A percentile compares a stretch with the other conserved stretches of the same genome.
Evolutionary conservation across 208 protist species (phyloP).

Genomic region (Crithidia brevicula): DNA sequence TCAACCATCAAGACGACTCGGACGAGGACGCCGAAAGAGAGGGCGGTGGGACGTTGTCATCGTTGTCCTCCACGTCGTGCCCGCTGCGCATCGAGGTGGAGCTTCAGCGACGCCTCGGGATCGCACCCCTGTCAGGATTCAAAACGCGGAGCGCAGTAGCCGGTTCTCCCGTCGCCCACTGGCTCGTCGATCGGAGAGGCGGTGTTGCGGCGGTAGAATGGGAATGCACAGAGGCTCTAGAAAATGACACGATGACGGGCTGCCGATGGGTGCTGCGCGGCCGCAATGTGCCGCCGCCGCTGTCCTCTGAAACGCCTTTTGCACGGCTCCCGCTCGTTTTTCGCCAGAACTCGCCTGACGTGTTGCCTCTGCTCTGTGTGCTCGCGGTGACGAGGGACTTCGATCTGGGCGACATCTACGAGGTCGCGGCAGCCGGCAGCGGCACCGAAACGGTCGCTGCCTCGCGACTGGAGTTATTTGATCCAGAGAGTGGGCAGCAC

Average conservation of each 20-base stretch:
- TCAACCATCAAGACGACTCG: neutral
- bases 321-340: constrained; percentile 40
- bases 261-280: constrained; percentile 7
- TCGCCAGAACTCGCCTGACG: constrained; percentile 27
- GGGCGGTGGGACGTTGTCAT: neutral
- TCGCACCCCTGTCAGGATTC: constrained; percentile 3
- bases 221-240: neutral
- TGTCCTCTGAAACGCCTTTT: neutral
- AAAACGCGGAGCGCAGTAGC: neutral
- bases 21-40: neutral
- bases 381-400: constrained; percentile 20
- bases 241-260: neutral
- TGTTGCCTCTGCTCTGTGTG: constrained; percentile 22
- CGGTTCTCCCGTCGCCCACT: neutral
- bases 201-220: constrained; percentile 10
- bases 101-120: constrained; percentile 5
- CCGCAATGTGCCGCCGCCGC: neutral
- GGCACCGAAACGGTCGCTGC: neutral
- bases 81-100: constrained; percentile 1
- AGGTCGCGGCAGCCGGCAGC: neutral
- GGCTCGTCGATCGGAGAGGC: constrained; percentile 9
- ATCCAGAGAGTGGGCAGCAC: constrained; percentile 9
- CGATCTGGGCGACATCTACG: neutral
- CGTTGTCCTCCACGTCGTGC: neutral
- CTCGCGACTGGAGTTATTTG: constrained; percentile 14